A percentile compares a stretch with the other conserved stretches of the same genome.
phyloP scores from a whole-genome alignment of 331 rosid genomes.

The Malus hybrid region DNA sequence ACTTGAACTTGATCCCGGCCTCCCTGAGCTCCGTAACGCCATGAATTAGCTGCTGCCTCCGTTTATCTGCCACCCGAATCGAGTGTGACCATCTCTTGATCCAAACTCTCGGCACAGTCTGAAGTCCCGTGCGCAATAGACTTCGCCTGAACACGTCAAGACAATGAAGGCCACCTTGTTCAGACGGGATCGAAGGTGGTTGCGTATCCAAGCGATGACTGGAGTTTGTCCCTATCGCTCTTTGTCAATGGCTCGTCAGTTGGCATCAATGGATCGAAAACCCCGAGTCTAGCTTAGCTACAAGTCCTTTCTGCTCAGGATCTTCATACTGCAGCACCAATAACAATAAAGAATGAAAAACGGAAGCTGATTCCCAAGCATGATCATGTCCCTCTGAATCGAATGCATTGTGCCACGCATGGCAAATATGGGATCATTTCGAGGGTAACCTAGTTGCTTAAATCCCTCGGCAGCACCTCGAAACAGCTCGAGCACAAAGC shows the following conservation, averaged over 20 bases:
- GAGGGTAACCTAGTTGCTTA: slow-evolving; percentile 49
- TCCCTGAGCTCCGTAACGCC: slow-evolving; percentile 81
- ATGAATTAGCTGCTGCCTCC: slow-evolving; percentile 69
- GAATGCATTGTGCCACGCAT: slow-evolving; percentile 89
- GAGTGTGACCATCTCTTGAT: slow-evolving; percentile 49
- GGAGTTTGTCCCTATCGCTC: slow-evolving; percentile 43
- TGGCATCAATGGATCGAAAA: slow-evolving; percentile 77
- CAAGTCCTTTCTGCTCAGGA: slow-evolving; percentile 40
- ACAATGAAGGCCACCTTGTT: slow-evolving; percentile 70
- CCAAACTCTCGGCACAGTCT: slow-evolving; percentile 56
- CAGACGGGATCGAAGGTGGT: slow-evolving; percentile 61
- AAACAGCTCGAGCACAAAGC: slow-evolving; percentile 71
- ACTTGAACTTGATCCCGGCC: slow-evolving; percentile 63
- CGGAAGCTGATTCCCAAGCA: slow-evolving; percentile 87
- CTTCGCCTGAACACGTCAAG: slow-evolving; percentile 79
- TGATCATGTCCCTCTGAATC: slow-evolving; percentile 86
- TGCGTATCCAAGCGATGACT: slow-evolving; percentile 33
- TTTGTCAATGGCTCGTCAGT: slow-evolving; percentile 73
- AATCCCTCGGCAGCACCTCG: slow-evolving; percentile 71
- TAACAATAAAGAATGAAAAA: slow-evolving; percentile 56
- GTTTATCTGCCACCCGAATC: slow-evolving; percentile 64
- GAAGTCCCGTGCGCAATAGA: slow-evolving; percentile 46
- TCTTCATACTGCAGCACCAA: slow-evolving; percentile 50
- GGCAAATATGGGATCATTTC: slow-evolving; percentile 83
- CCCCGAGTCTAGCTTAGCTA: slow-evolving; percentile 48